Conservation (phyloP, 805 yeast genomes). For the Grigorovia humatica region DNA sequence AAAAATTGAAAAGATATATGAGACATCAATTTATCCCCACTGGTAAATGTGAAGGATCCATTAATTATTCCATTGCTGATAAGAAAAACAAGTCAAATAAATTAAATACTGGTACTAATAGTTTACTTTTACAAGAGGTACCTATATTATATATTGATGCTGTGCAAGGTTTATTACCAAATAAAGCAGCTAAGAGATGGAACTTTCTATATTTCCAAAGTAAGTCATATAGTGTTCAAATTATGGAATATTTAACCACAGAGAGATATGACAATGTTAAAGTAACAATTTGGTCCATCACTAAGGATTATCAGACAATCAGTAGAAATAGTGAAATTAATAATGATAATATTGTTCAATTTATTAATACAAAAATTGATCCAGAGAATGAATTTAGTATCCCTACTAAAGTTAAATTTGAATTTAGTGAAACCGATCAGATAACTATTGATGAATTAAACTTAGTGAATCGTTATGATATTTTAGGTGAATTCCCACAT, state of each 20-base stretch:
- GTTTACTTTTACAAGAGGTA: conserved; percentile 24
- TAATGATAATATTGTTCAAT: conserved; percentile 36
- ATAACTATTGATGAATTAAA: conserved; percentile 40
- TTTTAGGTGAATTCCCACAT: conserved; percentile 78
- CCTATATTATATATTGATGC: conserved; percentile 72
- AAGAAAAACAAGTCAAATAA: conserved; percentile 4
- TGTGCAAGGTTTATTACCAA: conserved; percentile 85
- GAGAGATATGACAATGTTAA: conserved; percentile 45
- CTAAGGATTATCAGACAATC: conserved; percentile 45
- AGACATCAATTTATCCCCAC: conserved; percentile 84
- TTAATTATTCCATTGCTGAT: conserved; percentile 22
- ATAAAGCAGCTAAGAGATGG: conserved; percentile 85
- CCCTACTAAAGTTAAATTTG: conserved; percentile 39
- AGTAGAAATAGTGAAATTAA: conserved; percentile 40
- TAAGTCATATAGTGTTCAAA: conserved; percentile 48
- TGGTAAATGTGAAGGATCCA: conserved; percentile 47
- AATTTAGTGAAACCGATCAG: conserved; percentile 19
- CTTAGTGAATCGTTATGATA: conserved; percentile 73
- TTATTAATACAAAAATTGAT: conserved; percentile 33
- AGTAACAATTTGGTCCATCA: conserved; percentile 30
- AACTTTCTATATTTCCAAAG: conserved; percentile 76
- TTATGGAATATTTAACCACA: conserved; percentile 84
- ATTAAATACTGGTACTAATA: conserved; percentile 2
- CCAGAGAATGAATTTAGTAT: conserved; percentile 67
- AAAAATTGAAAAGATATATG: conserved; percentile 28